Base-by-base conservation (phyloP, 2,329 filamentous ascomycete genomes). In the Aspergillus novofumigatus region DNA sequence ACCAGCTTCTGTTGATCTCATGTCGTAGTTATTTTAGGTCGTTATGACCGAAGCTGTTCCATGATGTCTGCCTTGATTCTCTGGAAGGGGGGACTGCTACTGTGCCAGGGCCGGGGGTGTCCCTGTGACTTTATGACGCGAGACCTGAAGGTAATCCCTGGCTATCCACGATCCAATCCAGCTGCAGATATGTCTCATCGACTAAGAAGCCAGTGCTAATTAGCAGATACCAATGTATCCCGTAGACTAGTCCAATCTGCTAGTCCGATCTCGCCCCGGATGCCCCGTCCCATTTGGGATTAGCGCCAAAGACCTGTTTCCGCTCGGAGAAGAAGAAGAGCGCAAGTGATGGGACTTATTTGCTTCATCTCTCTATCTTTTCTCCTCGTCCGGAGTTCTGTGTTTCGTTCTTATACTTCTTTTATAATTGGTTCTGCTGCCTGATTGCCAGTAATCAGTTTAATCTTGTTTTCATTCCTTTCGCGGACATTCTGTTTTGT, bases 251-350 rank as follows among this genome's bases (percentile, higher is more conserved):
- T 47, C 44, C 23, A 47, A 26, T 6, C 21, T 25, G 8, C 10
- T 6, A 47, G 44, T 53, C 32, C 32, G 32, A 25, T 28, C 38
- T 28, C 23, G 20, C 35, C 38, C 11, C 23, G 20, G 20, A 20
- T 23, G n/a, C 17, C 10, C 51, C 10, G 17, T 9, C 41, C 51
- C 23, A 23, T 44, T 53, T 28, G 51, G 42, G 52, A 54, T 25
- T 54, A 54, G 52, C 45, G 52, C 44, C 28, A n/a, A 28, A 23
- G 21, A 47, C 10, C 20, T 17, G 41, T 29, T 38, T 35, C 20
- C 38, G 38, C 28, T 54, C 35, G 35, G 20, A 44, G 52, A 50
- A n/a, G 52, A 50, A n/a, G 48, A 47, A 47, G 49, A 38, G 38
- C 35, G 45, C 45, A 35, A 29, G 35, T 28, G 51, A 45, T 45